Evolutionary conservation across 73 alveolate genomes (phyloP), one percentile per base, ranked within the genome.

Genomic region (Paramecium sexaurelia): DNA sequence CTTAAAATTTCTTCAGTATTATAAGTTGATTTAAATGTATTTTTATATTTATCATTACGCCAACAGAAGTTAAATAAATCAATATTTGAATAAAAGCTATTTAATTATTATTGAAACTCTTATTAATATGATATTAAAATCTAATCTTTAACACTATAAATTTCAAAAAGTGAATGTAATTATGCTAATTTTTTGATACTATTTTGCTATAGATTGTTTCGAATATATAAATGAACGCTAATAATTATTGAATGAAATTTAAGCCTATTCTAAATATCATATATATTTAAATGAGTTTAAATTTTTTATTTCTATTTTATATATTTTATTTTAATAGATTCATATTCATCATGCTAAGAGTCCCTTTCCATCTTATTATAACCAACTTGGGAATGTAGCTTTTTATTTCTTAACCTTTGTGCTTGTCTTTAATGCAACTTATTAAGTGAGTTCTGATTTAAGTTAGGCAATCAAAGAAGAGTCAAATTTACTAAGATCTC

Each of bases 401-500:
- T 39, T 85, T 69, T 37, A 20, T 71, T 85, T 85, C 85, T 85
- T 85, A 71, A 75, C 75, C 51, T 85, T 85, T 27, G 71, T 35
- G 85, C 61, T 55, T 35, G 85, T 66, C 11, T 73, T 51, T 51
- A 17, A 51, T 17, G 32, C 61, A 35, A 73, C 27, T 66, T 73
- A 29, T 29, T 86, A 7, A 6, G 68, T 35, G 11, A 86, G 47
- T 86, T 86, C 93, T 32, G 39, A 40, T 61, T 86, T 86, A 33
- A 86, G 29, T 24, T 71, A 55, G 15, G 51, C 26, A 33, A 86
- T 51, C 24, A 86, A 75, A 33, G 86, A 17, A 13, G 93, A 55
- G 35, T 86, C 93, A 75, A 39, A 86, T 51, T 86, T 86, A 24
- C 78, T 39, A 22, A 75, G 56, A 41, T 86, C 93, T 66, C 93